These are phyloP conservation scores for Xylaria digitata DNA, from an alignment of 2,329 filamentous ascomycete genomes.

Conservation along the genomic window DNA sequence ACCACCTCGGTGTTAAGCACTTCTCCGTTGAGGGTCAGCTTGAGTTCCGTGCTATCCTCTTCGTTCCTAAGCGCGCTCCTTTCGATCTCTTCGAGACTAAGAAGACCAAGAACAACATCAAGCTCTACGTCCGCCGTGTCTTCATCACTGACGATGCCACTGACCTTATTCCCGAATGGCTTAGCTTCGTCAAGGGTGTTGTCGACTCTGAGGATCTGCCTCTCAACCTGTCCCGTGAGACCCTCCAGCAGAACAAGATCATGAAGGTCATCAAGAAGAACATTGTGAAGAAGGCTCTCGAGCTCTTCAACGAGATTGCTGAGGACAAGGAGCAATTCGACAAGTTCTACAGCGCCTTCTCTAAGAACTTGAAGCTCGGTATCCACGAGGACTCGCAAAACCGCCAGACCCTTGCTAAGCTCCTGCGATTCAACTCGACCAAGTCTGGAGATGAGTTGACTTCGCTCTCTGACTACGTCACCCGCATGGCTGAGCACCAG, in stretches of 20 bases:
- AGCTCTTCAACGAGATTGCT: conserved; percentile 98
- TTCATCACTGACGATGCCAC: conserved; percentile 99
- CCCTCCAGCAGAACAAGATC: conserved; percentile 99
- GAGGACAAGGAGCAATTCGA: conserved; percentile 99
- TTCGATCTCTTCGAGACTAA: conserved; percentile 99
- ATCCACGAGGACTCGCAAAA: conserved; percentile 99
- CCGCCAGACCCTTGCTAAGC: conserved; percentile 91
- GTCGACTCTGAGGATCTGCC: conserved; percentile 99
- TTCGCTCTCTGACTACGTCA: conserved; percentile 96
- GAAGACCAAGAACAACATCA: conserved; percentile 99
- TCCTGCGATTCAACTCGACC: conserved; percentile 98
- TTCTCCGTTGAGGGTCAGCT: conserved; percentile 99
- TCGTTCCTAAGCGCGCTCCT: conserved; percentile 98
- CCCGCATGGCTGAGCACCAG: conserved; percentile 99
- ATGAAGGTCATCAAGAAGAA: conserved; percentile 99
- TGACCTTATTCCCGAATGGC: conserved; percentile 99
- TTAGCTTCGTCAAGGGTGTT: conserved; percentile 99
- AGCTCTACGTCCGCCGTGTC: conserved; percentile 99
- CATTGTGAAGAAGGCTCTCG: conserved; percentile 99
- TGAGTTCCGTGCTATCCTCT: conserved; percentile 99
- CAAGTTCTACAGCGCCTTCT: conserved; percentile 99
- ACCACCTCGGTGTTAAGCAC: conserved; percentile 99
- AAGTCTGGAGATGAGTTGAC: conserved; percentile 97
- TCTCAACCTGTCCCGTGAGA: conserved; percentile 99
- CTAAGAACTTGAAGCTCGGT: conserved; percentile 99